These are phyloP conservation scores for Suillus discolor DNA, from an alignment of 768 basidiomycete species.

Conservation along the genomic window DNA sequence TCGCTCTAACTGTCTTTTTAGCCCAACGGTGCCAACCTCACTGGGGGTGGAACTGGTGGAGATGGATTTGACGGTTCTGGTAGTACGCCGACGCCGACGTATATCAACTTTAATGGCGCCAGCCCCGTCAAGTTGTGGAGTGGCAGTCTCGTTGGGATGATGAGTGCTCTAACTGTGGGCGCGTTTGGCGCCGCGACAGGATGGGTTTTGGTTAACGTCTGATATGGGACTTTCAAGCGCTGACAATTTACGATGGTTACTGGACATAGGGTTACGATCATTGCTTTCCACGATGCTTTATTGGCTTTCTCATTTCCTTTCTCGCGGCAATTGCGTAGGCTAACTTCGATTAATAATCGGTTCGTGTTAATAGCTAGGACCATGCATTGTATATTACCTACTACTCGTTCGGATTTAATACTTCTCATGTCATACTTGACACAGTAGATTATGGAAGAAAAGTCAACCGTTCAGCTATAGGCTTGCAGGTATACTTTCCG, in stretches of 20 bases:
- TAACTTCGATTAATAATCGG: not conserved
- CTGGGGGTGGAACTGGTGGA: slow-evolving; percentile 58
- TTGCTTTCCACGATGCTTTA: not conserved
- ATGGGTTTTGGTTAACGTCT: slow-evolving; percentile 7
- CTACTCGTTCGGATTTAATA: not conserved
- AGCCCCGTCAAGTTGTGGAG: not conserved
- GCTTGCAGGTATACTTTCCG: no score
- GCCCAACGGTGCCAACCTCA: slow-evolving; percentile 72
- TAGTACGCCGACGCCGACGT: slow-evolving; percentile 35
- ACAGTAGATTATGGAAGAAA: not conserved
- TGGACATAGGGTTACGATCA: slow-evolving; percentile 1
- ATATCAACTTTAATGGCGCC: slow-evolving; percentile 51
- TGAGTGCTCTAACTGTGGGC: slow-evolving; percentile 10
- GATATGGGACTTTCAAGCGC: not conserved
- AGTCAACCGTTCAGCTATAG: no score
- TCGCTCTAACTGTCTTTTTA: slow-evolving; percentile 25
- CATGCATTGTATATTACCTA: not conserved
- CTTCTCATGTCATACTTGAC: not conserved
- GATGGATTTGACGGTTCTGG: slow-evolving; percentile 23
- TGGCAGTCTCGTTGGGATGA: slow-evolving; percentile 4
- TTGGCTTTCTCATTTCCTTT: not conserved
- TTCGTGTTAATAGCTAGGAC: not conserved
- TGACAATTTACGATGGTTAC: not conserved
- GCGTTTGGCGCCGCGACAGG: slow-evolving; percentile 7
- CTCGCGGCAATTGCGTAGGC: not conserved